Base-by-base conservation (phyloP, 495 filamentous ascomycete genomes). In the Aspergillus avenaceus region DNA sequence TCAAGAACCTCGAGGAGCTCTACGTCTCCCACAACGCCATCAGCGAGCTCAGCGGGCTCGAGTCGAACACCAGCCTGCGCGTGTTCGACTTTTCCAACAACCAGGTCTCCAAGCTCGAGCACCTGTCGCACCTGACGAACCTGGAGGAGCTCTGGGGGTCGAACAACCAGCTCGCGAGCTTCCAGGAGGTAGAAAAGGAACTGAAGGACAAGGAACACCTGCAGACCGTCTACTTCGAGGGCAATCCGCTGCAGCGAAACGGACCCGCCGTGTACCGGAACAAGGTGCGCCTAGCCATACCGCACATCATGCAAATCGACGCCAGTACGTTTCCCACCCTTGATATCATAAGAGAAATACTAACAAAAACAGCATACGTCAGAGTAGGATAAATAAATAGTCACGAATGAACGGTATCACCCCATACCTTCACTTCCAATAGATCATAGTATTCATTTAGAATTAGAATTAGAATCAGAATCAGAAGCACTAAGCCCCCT, bases 21-120 rank as follows among this genome's bases (percentile, higher is more conserved):
- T 96, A 99, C 74, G 86, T 97, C 62, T 95, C 92, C n/a, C 90
- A 99, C 74, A 99, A 99, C 65, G 82, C 82, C n/a, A 74, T 99
- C 34, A 85, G 84, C 24, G 77, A 81, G 12, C 81, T 98, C 16
- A 77, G 79, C 2, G 91, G 90, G 0, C 73, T 98, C 14, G 85
- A 90, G 28, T 59, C 73, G 29, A 90, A 86, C 69, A 70, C 70
- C 7, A 76, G 79, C 8, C 80, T 99, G 38, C 82, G 83, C 28
- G 81, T 91, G 19, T 69, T 99, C 26, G 93, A 99, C 59, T 83
- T 99, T 53, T 91, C 87, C 47, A 91, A 88, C 67, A 99, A 99
- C 71, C 82, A 83, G 54, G 82, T 99, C 61, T 66, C 76, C 26
- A 84, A 85, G 41, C 79, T 97, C 4, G 73, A 82, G 32, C 85